Evolutionary conservation across 2,329 filamentous ascomycete species (phyloP), one percentile per base, ranked within the genome.

Genomic region (Zymoseptoria ardabiliae): DNA sequence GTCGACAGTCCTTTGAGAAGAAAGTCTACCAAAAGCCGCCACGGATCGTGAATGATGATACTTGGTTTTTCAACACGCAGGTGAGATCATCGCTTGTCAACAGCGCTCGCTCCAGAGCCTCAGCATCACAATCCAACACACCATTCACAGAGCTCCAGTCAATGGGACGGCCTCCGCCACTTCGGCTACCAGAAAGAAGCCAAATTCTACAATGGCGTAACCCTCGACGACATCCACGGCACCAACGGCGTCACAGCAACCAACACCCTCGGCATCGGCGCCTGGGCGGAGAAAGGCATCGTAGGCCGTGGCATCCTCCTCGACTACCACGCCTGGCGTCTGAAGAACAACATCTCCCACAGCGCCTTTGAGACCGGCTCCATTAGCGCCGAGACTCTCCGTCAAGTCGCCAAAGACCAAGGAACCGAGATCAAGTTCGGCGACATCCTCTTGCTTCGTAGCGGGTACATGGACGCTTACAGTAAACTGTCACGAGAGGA

Each of bases 1-100:
- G 77, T 58, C 78, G 85, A 17, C 77, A 80, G 60, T 71, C 76
- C 2, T 84, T 88, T 67, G 75, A 82, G 60, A 78, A 83, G 65
- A 70, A 81, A 17, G 70, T 85, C 23, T 76, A 80, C 58, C 74
- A 78, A 51, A 84, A 83, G 70, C 69, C 75, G 2, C 79, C 80
- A 2, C 72, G 78, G 17, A 73, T 76, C 5, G 79, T 85, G 23
- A 85, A 87, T 67, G 85, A 87, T 67, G 84, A 87, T 69, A 73
- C 79, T 28, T 82, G 82, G 77, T 77, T 76, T 10, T 71, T 71
- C 64, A 71, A 71, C 56, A 70, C 67, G 4, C 65, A 67, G 25
- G 35, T 45, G n/a, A 2, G 35, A 6, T 48, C 11, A 55, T 48
- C 45, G 30, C 13, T 25, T 19, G 11, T 19, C 21, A 21, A n/a